phyloP scores from a whole-genome alignment of 2,329 filamentous ascomycete genomes.

The Aspergillus sp. region DNA sequence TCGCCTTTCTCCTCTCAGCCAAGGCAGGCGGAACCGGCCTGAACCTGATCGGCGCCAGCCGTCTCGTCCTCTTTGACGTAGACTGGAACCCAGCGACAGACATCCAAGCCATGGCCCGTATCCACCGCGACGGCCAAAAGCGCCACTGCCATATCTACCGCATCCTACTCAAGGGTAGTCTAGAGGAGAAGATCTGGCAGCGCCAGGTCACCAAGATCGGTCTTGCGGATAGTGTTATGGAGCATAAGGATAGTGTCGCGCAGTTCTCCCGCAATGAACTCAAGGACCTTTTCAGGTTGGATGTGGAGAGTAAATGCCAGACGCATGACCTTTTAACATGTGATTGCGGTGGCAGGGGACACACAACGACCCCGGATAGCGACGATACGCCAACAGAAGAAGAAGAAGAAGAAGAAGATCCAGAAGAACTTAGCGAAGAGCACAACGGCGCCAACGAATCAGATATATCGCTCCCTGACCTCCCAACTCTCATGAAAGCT shows the following conservation, averaged over 20 bases:
- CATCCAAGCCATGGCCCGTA: constrained; percentile 72
- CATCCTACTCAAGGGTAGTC: constrained; percentile 64
- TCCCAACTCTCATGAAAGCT: constrained; percentile 39
- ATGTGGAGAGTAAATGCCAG: constrained; percentile 61
- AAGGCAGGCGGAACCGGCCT: constrained; percentile 70
- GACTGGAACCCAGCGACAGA: constrained; percentile 77
- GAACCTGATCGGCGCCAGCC: constrained; percentile 69
- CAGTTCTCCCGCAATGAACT: constrained; percentile 68
- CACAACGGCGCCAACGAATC: constrained; percentile 18
- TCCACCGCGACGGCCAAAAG: constrained; percentile 72
- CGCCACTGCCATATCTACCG: constrained; percentile 68
- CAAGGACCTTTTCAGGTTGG: constrained; percentile 65
- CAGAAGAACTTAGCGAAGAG: constrained; percentile 6
- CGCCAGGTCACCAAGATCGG: constrained; percentile 70
- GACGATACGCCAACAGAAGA: constrained; percentile 5
- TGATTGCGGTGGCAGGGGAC: constrained; percentile 58
- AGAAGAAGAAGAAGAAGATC: too few relatives aligned
- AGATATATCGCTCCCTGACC: constrained; percentile 26
- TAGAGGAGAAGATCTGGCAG: constrained; percentile 76
- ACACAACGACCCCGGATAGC: constrained; percentile 13
- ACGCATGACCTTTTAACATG: constrained; percentile 69
- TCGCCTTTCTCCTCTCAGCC: constrained; percentile 71
- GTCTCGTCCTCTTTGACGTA: constrained; percentile 69
- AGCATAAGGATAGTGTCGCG: constrained; percentile 59
- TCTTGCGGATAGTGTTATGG: constrained; percentile 69